phyloP scores from a whole-genome alignment of 1,139 yeast species.

The Suhomyces bolitotheri region DNA sequence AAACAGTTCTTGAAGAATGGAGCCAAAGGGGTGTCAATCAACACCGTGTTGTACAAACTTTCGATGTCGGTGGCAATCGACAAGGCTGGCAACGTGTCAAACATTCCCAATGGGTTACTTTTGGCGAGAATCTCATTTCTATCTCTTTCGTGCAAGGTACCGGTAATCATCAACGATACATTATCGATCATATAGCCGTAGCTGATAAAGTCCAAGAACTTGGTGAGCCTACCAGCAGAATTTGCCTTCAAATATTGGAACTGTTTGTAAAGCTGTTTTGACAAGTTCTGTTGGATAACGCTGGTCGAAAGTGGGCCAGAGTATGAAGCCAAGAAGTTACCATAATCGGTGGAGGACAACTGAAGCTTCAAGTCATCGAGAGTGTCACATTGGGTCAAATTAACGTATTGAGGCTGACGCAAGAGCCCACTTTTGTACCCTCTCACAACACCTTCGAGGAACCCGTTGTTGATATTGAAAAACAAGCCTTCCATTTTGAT shows the following conservation, averaged over 20 bases:
- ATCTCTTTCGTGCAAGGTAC: constrained; percentile 94
- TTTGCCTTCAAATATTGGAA: constrained; percentile 84
- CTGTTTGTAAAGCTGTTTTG: constrained; percentile 74
- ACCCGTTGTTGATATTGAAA: constrained; percentile 88
- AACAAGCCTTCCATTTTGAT: constrained; percentile 75
- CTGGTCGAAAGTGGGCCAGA: constrained; percentile 83
- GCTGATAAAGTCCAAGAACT: constrained; percentile 86
- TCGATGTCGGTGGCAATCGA: constrained; percentile 94
- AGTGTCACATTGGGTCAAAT: constrained; percentile 93
- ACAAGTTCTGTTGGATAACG: constrained; percentile 75
- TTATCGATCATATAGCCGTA: constrained; percentile 99
- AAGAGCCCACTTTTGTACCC: constrained; percentile 89
- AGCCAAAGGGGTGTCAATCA: constrained; percentile 95
- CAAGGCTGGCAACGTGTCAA: constrained; percentile 93
- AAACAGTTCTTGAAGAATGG: constrained; percentile 92
- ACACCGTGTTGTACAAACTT: constrained; percentile 87
- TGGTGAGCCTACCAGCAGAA: constrained; percentile 74
- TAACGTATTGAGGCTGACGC: constrained; percentile 76
- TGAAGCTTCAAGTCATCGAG: constrained; percentile 93
- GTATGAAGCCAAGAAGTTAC: constrained; percentile 81
- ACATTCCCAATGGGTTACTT: constrained; percentile 98
- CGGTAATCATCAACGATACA: constrained; percentile 93
- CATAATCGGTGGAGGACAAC: constrained; percentile 93
- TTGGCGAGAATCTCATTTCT: constrained; percentile 80
- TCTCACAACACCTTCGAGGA: constrained; percentile 89